Percentiles rank a stretch among this genome's conserved stretches.
phyloP scores from a whole-genome alignment of 495 filamentous ascomycete species.

The Neurospora sp. region DNA sequence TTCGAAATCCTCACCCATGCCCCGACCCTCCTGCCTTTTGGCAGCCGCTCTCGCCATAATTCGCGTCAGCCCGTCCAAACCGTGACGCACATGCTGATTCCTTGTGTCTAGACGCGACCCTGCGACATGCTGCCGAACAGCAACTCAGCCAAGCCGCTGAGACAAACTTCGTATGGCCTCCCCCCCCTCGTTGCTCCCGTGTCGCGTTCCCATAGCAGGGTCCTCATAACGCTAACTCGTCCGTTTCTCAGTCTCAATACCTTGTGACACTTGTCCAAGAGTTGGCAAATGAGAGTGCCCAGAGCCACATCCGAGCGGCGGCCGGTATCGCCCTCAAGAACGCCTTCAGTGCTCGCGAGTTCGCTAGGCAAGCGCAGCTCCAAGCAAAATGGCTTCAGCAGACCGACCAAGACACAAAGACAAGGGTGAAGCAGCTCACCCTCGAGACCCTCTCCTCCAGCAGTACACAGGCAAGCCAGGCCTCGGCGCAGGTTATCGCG shows the following conservation, averaged over 20 bases:
- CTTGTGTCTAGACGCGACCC: conserved; percentile 58
- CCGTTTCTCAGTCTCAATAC: conserved; percentile 62
- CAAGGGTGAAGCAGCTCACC: conserved; percentile 75
- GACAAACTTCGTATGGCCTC: conserved; percentile 77
- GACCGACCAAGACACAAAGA: conserved; percentile 68
- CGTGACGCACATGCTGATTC: conserved; percentile 11
- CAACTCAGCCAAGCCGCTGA: conserved; percentile 88
- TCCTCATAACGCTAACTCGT: conserved; percentile 5
- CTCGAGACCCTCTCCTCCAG: conserved; percentile 70
- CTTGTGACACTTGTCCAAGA: conserved; percentile 82
- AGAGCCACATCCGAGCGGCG: conserved; percentile 75
- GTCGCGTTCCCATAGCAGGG: conserved; percentile 3
- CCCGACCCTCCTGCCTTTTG: not conserved
- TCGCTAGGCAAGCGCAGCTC: conserved; percentile 70
- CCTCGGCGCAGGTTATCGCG: conserved; percentile 88
- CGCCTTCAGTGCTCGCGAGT: conserved; percentile 87
- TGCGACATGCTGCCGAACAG: conserved; percentile 83
- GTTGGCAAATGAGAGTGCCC: conserved; percentile 79
- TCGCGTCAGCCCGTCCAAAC: conserved; percentile 10
- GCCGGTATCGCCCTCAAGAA: conserved; percentile 97
- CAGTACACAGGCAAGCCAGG: conserved; percentile 72
- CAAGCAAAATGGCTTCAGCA: conserved; percentile 84
- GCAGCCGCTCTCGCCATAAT: conserved; percentile 3
- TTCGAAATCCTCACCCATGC: conserved; percentile 5
- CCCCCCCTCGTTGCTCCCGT: not conserved